These are phyloP conservation scores for Ogataea wickerhamii DNA, from an alignment of 805 yeast genomes.

Conservation along the genomic window DNA sequence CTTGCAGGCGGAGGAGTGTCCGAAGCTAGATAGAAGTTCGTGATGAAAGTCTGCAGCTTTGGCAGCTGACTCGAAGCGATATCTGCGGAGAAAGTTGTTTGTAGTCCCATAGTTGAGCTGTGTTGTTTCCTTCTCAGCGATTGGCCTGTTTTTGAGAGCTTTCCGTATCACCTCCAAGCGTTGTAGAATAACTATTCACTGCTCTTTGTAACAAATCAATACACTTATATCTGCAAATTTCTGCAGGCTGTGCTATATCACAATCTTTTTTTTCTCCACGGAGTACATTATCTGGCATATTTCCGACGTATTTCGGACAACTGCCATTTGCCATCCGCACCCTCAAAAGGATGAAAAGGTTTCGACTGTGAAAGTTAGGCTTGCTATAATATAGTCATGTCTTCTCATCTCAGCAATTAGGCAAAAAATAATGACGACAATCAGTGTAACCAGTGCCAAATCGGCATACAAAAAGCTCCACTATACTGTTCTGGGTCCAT, in stretches of 20 bases:
- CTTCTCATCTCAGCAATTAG: too few species aligned
- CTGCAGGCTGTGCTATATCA: too few species aligned
- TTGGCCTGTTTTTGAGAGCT: background rate
- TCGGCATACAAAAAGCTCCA: conserved; percentile 4
- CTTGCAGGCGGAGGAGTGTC: conserved; percentile 7
- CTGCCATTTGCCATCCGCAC: background rate
- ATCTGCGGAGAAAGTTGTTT: conserved; percentile 3
- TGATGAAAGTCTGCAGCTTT: conserved; percentile 7
- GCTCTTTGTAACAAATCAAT: too few species aligned
- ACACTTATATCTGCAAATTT: too few species aligned
- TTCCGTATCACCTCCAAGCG: too few species aligned
- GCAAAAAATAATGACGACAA: too few species aligned
- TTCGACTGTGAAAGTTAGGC: too few species aligned
- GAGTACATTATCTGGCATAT: too few species aligned
- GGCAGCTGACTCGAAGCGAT: conserved; percentile 6
- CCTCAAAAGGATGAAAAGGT: background rate
- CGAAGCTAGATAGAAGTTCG: conserved; percentile 11
- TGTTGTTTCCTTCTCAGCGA: background rate
- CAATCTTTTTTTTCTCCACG: too few species aligned
- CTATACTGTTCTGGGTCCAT: conserved; percentile 1
- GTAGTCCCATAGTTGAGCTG: background rate
- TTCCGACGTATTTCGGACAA: background rate
- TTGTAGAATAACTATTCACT: too few species aligned
- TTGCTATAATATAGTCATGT: too few species aligned
- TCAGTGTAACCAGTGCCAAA: conserved; percentile 1